These are phyloP conservation scores for Gardenia jasminoides DNA, from an alignment of 257 asterid genomes.

Conservation along the genomic window DNA sequence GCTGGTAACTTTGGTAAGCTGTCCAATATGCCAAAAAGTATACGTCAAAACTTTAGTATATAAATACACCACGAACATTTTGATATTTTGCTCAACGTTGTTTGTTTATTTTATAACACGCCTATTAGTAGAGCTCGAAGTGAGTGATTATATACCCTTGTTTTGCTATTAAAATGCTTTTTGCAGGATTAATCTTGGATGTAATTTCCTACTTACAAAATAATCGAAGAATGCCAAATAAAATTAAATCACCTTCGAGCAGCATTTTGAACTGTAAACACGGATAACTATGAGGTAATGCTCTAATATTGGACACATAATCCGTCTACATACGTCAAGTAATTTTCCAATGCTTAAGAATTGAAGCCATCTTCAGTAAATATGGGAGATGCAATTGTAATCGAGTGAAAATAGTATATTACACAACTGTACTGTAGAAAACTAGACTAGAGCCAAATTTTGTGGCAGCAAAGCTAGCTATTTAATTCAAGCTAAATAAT, in stretches of 20 bases:
- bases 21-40: background rate
- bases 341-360: background rate
- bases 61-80: background rate
- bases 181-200: background rate
- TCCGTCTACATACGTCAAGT: background rate
- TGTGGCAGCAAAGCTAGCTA: too few relatives aligned
- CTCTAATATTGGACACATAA: background rate
- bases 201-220: background rate
- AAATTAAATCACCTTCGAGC: background rate
- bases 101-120: too few relatives aligned
- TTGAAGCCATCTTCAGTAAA: too few relatives aligned
- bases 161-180: background rate
- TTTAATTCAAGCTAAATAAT: too few relatives aligned
- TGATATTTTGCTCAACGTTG: too few relatives aligned
- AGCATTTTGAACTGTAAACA: background rate
- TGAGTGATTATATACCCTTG: background rate
- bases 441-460: too few relatives aligned
- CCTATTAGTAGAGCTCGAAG: background rate
- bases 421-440: too few relatives aligned
- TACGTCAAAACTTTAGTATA: background rate
- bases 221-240: background rate
- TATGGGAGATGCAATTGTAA: too few relatives aligned
- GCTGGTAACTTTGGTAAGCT: background rate
- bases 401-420: too few relatives aligned
- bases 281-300: too few relatives aligned